Evolutionary conservation across 768 basidiomycete species (phyloP).

Genomic region (Suillus discolor): DNA sequence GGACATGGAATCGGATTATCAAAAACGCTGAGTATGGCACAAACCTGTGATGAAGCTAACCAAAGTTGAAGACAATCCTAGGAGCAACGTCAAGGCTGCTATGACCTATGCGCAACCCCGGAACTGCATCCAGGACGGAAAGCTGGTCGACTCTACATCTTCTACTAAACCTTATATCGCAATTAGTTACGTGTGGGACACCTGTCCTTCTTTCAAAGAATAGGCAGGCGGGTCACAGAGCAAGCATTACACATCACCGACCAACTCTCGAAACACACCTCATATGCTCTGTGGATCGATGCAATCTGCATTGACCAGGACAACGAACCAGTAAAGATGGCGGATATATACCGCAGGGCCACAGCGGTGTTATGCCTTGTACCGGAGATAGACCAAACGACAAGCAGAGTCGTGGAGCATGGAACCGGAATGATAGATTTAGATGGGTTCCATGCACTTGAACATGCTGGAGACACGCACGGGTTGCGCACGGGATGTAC

Average conservation of each 20-base stretch:
- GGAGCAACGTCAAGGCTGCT: not conserved
- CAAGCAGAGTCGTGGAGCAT: conserved; percentile 5
- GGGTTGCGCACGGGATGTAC: conserved; percentile 11
- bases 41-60: conserved; percentile 5
- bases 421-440: conserved; percentile 7
- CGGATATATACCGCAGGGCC: conserved; percentile 9
- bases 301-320: conserved; percentile 9
- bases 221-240: conserved; percentile 11
- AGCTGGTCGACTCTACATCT: conserved; percentile 9
- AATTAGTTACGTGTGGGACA: conserved; percentile 9
- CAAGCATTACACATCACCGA: conserved; percentile 7
- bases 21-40: conserved; percentile 3
- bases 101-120: conserved; percentile 1
- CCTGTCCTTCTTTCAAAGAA: conserved; percentile 6
- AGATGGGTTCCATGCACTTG: conserved; percentile 5
- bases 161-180: conserved; percentile 7
- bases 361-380: conserved; percentile 10
- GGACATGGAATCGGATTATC: conserved; percentile 4
- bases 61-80: conserved; percentile 7
- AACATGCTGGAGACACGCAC: conserved; percentile 10
- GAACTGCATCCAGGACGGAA: conserved; percentile 10
- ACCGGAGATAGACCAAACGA: conserved; percentile 4
- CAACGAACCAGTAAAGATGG: conserved; percentile 7
- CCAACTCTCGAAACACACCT: conserved; percentile 7
- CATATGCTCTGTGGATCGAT: conserved; percentile 11